Evolutionary conservation across 495 filamentous ascomycete genomes (phyloP).

Genomic region (Trichoderma orchidacearum): DNA sequence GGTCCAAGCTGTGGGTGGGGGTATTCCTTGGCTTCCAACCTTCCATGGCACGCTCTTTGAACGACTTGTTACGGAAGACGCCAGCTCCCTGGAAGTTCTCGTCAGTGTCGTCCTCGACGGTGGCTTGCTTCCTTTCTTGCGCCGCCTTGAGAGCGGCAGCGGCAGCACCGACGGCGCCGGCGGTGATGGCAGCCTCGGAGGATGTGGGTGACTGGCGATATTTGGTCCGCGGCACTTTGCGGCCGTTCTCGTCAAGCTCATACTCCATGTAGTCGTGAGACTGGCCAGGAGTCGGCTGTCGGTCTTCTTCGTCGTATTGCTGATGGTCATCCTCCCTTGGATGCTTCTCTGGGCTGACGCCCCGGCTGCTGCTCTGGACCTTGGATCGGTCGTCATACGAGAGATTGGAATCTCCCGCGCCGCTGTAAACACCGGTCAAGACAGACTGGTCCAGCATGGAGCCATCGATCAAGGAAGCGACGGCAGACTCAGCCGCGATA

Average conservation of each 20-base stretch:
- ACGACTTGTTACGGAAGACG: conserved; percentile 34
- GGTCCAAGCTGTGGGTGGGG: conserved; percentile 63
- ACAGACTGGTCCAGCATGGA: conserved; percentile 71
- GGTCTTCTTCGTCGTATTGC: conserved; percentile 12
- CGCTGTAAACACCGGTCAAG: conserved; percentile 32
- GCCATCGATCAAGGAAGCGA: conserved; percentile 75
- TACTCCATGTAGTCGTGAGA: conserved; percentile 24
- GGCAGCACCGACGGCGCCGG: conserved; percentile 34
- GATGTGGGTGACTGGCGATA: conserved; percentile 30
- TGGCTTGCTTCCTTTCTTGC: conserved; percentile 21
- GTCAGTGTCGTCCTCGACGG: conserved; percentile 12
- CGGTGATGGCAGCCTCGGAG: conserved; percentile 37
- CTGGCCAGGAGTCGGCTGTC: conserved; percentile 6
- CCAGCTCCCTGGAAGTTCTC: conserved; percentile 18
- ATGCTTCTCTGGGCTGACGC: conserved; percentile 21
- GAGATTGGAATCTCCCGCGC: conserved; percentile 20
- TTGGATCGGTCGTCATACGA: conserved; percentile 21
- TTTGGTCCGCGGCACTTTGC: conserved; percentile 28
- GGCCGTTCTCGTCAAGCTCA: conserved; percentile 39
- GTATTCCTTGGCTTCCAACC: conserved; percentile 41
- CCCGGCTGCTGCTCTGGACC: conserved; percentile 6
- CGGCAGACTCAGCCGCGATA: conserved; percentile 67
- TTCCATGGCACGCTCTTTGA: conserved; percentile 40
- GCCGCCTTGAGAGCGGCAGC: conserved; percentile 28
- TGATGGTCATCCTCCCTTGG: conserved; percentile 17